Base-by-base conservation (phyloP, 2,329 filamentous ascomycete genomes). In the Hortaea sp. region DNA sequence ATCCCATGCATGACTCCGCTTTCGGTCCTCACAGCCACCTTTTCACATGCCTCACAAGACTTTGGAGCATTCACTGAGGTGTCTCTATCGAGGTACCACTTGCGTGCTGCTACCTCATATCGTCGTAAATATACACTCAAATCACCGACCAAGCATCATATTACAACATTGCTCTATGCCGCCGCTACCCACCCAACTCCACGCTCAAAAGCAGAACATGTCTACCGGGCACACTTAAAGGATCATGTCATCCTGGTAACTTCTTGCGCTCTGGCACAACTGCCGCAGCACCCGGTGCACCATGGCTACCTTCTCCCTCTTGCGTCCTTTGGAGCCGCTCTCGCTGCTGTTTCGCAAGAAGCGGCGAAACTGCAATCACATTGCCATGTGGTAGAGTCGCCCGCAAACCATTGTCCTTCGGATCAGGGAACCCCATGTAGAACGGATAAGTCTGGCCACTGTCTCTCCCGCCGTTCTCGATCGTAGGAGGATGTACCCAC, bases 401-500 rank as follows among this genome's bases (percentile, higher is more conserved):
- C 11, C 49, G 42, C 20, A 60, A 39, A 1, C 57, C 57, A 43
- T 59, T 46, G 30, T 56, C 49, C 35, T 30, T 43, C 6, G 54
- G 50, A 42, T 57, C 44, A 7, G 46, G 41, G 6, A 42, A 51
- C 6, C 54, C 58, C 35, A 65, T 55, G 43, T 62, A 53, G 43
- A 65, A 63, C 2, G 59, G 54, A 29, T 46, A 47, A 0, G 64
- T 67, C 49, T 66, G 63, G 5, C 64, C 66, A 1, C 57, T 57
- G 13, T 55, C 49, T 9, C 54, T 48, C 7, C 52, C 63, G 13
- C 56, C 62, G 6, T 56, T 55, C 44, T 69, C 66, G n/a, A 71
- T 44, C 1, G 59, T 64, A 1, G 71, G 70, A 29, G 68, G 66
- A 52, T 75, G 68, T 1, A 73, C 59, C 58, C 68, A 71, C 5